Evolutionary conservation across 768 basidiomycete species (phyloP).

Genomic region (Austroboletus festivus): DNA sequence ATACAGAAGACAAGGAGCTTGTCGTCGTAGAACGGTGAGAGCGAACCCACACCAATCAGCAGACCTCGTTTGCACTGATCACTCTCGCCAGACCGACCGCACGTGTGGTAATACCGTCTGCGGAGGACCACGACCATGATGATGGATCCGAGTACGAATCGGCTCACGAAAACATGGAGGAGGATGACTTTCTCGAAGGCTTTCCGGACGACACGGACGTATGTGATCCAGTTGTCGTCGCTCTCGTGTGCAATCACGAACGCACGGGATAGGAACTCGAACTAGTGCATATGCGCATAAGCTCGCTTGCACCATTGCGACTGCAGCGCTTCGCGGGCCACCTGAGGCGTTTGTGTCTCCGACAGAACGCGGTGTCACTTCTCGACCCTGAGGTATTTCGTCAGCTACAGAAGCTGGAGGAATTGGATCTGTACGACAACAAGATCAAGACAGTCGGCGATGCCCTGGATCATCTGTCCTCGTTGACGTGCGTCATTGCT

Average conservation of each 20-base stretch:
- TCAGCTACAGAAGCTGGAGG: constrained; percentile 67
- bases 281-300: constrained; percentile 75
- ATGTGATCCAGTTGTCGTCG: constrained; percentile 20
- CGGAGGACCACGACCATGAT: constrained; percentile 20
- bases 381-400: constrained; percentile 74
- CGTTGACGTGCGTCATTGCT: constrained; percentile 48
- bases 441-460: constrained; percentile 73
- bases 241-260: not conserved
- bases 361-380: constrained; percentile 77
- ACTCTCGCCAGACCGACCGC: constrained; percentile 31
- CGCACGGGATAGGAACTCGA: constrained; percentile 67
- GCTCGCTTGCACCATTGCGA: constrained; percentile 62
- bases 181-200: constrained; percentile 63
- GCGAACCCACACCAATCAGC: not conserved
- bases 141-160: constrained; percentile 38
- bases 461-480: constrained; percentile 55
- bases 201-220: constrained; percentile 87
- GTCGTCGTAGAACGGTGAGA: constrained; percentile 27
- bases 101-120: constrained; percentile 46
- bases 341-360: constrained; percentile 74
- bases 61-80: constrained; percentile 1
- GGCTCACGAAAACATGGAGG: constrained; percentile 40
- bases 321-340: constrained; percentile 68
- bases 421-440: constrained; percentile 96
- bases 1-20: constrained; percentile 19